Evolutionary conservation across 2,329 filamentous ascomycete species (phyloP), one percentile per base, ranked within the genome.

Genomic region (Calonectria hawksworthii): DNA sequence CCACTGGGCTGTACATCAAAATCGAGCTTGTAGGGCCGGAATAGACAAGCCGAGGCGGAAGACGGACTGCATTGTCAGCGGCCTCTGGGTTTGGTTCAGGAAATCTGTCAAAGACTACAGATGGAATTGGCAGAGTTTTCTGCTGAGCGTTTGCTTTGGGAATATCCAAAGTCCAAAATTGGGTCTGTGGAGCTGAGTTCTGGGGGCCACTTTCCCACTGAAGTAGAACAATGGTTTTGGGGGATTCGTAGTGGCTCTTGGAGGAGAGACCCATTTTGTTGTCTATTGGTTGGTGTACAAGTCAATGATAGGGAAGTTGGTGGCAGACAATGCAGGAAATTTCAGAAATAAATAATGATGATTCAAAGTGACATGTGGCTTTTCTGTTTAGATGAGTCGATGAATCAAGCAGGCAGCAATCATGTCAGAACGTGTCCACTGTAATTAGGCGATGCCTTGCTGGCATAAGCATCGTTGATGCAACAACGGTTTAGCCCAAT

Each of bases 141-240:
- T 18, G 11, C 26, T 41, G 34, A 16, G 11, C 0, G 9, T 61
- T 9, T 26, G 30, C n/a, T 32, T 10, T 7, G 30, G 70, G 38
- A 61, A 11, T 44, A 63, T 72, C 38, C 11, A 72, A 18, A 16
- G 41, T 61, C 70, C 61, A 72, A 56, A 72, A 61, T 30, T 67
- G 51, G 10, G 47, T 26, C 13, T 6, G 16, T 10, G 59, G 69
- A 30, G 59, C 14, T 14, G 28, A 8, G 4, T 13, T 23, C 38
- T 61, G 28, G 4, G 30, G 5, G 28, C 18, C 30, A 13, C 13
- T 32, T 26, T 67, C 18, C 70, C 61, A 72, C 38, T 72, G 34
- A n/a, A 72, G 63, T n/a, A 72, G 14, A 8, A 72, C 51, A n/a
- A 72, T 72, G 14, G 36, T 34, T 28, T 52, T 61, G 32, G 61